These are phyloP conservation scores for Fusarium veterinarium DNA, from an alignment of 2,329 filamentous ascomycete species.

Conservation along the genomic window DNA sequence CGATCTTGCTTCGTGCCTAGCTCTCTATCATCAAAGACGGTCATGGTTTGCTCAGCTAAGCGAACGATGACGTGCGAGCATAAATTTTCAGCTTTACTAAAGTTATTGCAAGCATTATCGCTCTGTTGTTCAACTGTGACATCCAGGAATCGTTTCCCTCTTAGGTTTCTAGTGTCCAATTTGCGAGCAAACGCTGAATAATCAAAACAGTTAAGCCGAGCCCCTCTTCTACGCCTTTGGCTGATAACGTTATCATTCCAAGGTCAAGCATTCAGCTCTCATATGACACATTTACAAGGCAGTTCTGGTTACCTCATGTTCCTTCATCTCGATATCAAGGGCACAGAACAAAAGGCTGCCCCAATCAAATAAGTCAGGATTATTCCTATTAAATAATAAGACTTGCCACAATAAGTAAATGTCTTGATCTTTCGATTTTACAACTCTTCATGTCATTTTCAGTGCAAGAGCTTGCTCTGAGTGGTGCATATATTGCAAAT, in stretches of 20 bases:
- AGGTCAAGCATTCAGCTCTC: neutral
- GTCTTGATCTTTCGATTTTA: neutral
- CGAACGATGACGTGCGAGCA: slow-evolving; percentile 19
- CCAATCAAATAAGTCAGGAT: neutral
- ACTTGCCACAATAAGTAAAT: neutral
- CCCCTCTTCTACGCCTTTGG: neutral
- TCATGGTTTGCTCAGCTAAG: slow-evolving; percentile 6
- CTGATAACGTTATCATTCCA: slow-evolving; percentile 11
- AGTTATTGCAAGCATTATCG: neutral
- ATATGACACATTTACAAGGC: neutral
- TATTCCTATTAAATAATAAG: neutral
- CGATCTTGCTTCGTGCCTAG: neutral
- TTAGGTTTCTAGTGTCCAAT: neutral
- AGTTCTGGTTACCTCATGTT: neutral
- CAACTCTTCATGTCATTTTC: neutral
- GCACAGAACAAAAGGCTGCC: neutral
- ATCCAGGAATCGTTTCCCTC: neutral
- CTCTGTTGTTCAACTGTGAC: neutral
- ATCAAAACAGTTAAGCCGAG: neutral
- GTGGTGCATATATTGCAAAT: neutral
- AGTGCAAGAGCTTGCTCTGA: neutral
- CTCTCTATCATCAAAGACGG: neutral
- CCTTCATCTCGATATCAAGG: neutral
- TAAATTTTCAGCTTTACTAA: neutral
- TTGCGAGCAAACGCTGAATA: slow-evolving; percentile 19